phyloP scores from a whole-genome alignment of 192 early-diverging fungal species.

The Coemansia sp. region DNA sequence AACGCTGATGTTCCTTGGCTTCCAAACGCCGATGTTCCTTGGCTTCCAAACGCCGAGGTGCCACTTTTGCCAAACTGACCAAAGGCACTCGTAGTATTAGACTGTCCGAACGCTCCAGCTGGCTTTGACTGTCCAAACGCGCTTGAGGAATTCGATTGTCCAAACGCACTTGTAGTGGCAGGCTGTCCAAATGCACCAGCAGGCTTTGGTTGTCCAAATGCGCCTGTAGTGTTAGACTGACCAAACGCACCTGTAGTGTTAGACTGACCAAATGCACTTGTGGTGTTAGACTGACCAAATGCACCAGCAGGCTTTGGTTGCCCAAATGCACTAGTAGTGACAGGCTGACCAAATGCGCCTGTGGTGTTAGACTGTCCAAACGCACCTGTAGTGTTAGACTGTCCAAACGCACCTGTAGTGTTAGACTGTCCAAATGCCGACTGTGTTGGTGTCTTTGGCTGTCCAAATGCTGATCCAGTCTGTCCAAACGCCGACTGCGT shows the following conservation, averaged over 20 bases:
- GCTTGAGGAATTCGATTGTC: background rate
- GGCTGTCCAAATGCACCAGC: background rate
- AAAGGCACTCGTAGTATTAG: background rate
- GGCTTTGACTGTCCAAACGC: conserved; percentile 11
- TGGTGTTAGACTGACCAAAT: no score
- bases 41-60: conserved; percentile 13
- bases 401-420: no score
- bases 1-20: conserved; percentile 7
- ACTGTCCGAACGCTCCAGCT: background rate
- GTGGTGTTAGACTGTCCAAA: background rate
- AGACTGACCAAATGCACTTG: conserved; percentile 4
- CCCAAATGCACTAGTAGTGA: background rate
- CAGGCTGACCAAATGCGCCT: background rate
- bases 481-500: conserved; percentile 5
- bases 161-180: conserved; percentile 4
- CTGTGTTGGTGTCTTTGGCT: background rate
- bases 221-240: background rate
- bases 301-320: background rate
- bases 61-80: background rate
- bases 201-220: background rate
- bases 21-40: conserved; percentile 15
- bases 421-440: conserved; percentile 8
- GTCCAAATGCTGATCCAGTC: conserved; percentile 6
- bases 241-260: background rate
- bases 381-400: no score